A percentile compares a stretch with the other conserved stretches of the same genome.
These are phyloP conservation scores for Smittium culicis DNA, from an alignment of 371 early-diverging fungal genomes.

Conservation along the genomic window DNA sequence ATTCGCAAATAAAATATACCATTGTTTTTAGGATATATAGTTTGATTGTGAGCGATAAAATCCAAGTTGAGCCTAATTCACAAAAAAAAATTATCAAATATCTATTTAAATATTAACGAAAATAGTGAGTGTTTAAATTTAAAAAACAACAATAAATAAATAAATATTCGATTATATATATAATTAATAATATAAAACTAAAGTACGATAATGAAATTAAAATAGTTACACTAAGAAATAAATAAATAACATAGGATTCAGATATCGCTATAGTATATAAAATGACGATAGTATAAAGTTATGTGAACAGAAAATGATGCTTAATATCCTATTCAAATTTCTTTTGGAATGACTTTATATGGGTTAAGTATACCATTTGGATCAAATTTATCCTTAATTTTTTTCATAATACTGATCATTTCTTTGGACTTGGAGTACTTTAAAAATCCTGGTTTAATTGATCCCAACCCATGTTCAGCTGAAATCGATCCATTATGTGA, in stretches of 20 bases:
- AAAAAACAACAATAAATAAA: no score
- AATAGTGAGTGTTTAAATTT: no score
- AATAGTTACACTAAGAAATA: not conserved
- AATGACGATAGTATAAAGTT: not conserved
- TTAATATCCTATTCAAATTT: no score
- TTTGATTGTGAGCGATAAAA: no score
- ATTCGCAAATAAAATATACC: no score
- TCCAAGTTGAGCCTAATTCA: no score
- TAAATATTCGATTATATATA: no score
- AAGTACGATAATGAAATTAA: not conserved
- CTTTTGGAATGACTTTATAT: slow-evolving; percentile 44
- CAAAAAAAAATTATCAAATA: no score
- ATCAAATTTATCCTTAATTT: slow-evolving; percentile 56
- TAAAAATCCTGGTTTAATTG: slow-evolving; percentile 29
- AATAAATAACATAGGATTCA: not conserved
- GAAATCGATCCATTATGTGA: slow-evolving; percentile 41
- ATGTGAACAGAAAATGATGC: not conserved
- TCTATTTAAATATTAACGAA: no score
- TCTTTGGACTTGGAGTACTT: slow-evolving; percentile 39
- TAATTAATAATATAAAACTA: not conserved
- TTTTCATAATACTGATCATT: slow-evolving; percentile 43
- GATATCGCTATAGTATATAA: no score
- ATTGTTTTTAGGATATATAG: no score
- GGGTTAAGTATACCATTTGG: slow-evolving; percentile 78
- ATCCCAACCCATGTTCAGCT: slow-evolving; percentile 36